Base-by-base conservation (phyloP, 2,329 filamentous ascomycete genomes). In the Neopestalotiopsis clavispora region DNA sequence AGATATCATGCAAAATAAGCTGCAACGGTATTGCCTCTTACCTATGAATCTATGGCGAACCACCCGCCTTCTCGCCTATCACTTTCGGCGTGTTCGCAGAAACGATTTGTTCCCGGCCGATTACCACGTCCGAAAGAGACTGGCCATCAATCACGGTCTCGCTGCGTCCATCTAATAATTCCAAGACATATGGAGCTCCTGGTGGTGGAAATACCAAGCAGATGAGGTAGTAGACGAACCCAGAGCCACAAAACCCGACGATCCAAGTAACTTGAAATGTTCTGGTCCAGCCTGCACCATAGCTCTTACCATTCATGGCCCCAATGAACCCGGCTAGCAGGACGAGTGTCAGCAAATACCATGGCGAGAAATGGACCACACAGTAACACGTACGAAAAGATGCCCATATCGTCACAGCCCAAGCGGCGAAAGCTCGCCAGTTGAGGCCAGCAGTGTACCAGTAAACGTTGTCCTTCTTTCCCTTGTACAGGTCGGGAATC, bases 401-500 rank as follows among this genome's bases (percentile, higher is more conserved):
- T 10, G 67, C 61, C 67, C 67, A 68, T 9, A 68, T 52, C 1
- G 38, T 42, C 13, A 68, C 28, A 9, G 14, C 49, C 67, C 67
- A 68, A 4, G 64, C 28, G 10, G 60, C 45, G 38, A 71, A 67
- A 7, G 69, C 69, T 34, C 68, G 20, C 68, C 64, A 71, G 40
- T 71, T 66, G 13, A 70, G 42, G 32, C 69, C 69, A 34, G 10
- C 28, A 4, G 32, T 59, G 60, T 67, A 71, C 69, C 69, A 71
- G 67, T 72, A 63, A 45, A 66, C 71, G 75, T 66, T 68, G 49
- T 65, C 52, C n/a, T 42, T 42, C 59, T 64, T 56, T 20, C 72
- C 71, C 10, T 70, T 66, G 63, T 67, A 73, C 9, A 73, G 64
- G 52, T 73, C 69, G 4, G 71, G 71, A 28, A 73, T 62, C 28